A percentile compares a stretch with the other conserved stretches of the same genome.
These are phyloP conservation scores for Tetrahymena borealis DNA, from an alignment of 73 alveolate species.

Conservation along the genomic window DNA sequence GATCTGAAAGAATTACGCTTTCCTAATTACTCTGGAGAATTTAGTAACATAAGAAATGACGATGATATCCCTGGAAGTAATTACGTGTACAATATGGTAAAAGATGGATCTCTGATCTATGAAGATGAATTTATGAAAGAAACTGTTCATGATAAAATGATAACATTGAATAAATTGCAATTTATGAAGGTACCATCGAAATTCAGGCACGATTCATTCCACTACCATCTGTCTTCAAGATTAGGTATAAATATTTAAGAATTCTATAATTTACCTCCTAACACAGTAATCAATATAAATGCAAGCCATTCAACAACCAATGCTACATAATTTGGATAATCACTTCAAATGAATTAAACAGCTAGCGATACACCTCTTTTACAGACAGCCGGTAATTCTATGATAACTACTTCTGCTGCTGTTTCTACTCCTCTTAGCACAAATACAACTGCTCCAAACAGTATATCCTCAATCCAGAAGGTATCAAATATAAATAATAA, in stretches of 20 bases:
- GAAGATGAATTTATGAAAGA: constrained; percentile 28
- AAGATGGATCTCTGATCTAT: neutral
- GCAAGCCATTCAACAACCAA: neutral
- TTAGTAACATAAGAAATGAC: constrained; percentile 5
- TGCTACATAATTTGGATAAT: neutral
- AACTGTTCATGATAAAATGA: constrained; percentile 15
- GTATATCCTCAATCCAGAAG: neutral
- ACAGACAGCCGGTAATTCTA: neutral
- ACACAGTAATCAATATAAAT: neutral
- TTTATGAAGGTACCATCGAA: constrained; percentile 21
- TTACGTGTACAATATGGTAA: neutral
- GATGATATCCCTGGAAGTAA: constrained; percentile 6
- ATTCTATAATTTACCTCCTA: neutral
- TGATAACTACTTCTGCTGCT: neutral
- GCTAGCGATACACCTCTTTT: neutral
- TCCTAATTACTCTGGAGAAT: constrained; percentile 6
- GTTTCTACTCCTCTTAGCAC: neutral
- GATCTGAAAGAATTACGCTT: neutral
- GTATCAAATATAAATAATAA: neutral
- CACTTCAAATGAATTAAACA: neutral
- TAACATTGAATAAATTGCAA: constrained; percentile 6
- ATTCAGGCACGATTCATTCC: constrained; percentile 2
- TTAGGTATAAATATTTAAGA: neutral
- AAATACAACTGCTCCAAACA: neutral
- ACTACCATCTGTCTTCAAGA: neutral